Percentiles rank a stretch among this genome's conserved stretches.
Evolutionary conservation across 371 early-diverging fungal genomes (phyloP).

Genomic region (Conidiobolus incongruus): DNA sequence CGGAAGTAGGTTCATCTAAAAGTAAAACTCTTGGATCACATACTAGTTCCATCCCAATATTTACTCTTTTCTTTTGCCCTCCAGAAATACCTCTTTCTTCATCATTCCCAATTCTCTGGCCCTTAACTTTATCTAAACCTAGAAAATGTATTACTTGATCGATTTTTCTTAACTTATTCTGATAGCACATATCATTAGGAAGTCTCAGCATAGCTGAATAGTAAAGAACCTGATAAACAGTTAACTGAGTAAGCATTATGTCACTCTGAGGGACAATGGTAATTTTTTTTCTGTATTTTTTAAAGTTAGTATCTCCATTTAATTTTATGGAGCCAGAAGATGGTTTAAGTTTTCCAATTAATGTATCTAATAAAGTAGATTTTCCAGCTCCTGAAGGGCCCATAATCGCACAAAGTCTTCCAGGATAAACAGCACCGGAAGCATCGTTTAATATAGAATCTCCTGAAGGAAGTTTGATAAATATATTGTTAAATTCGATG

Average conservation of each 20-base stretch:
- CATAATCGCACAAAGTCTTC: slow-evolving; percentile 36
- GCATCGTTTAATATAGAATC: too few relatives aligned
- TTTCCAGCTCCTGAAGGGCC: slow-evolving; percentile 61
- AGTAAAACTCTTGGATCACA: slow-evolving; percentile 74
- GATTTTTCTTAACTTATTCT: slow-evolving; percentile 22
- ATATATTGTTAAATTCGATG: too few relatives aligned
- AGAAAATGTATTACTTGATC: slow-evolving; percentile 30
- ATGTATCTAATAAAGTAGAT: slow-evolving; percentile 28
- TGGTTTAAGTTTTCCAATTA: slow-evolving; percentile 30
- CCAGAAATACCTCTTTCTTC: slow-evolving; percentile 48
- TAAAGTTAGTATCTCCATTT: slow-evolving; percentile 29
- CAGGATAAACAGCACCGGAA: slow-evolving; percentile 10
- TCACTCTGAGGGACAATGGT: slow-evolving; percentile 45
- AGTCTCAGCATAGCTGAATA: slow-evolving; percentile 48
- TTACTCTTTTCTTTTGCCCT: slow-evolving; percentile 73
- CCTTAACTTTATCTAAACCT: slow-evolving; percentile 30
- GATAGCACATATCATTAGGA: slow-evolving; percentile 17
- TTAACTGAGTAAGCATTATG: slow-evolving; percentile 34
- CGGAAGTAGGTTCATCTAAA: slow-evolving; percentile 86
- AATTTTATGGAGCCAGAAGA: slow-evolving; percentile 29
- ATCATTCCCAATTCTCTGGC: slow-evolving; percentile 38
- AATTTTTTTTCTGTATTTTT: slow-evolving; percentile 34
- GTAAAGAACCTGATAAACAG: slow-evolving; percentile 24
- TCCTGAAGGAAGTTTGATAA: too few relatives aligned
- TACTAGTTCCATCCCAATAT: slow-evolving; percentile 63